Evolutionary conservation across 306 rosid species (phyloP), one percentile per base, ranked within the genome.

Genomic region (Lotus japonicus): DNA sequence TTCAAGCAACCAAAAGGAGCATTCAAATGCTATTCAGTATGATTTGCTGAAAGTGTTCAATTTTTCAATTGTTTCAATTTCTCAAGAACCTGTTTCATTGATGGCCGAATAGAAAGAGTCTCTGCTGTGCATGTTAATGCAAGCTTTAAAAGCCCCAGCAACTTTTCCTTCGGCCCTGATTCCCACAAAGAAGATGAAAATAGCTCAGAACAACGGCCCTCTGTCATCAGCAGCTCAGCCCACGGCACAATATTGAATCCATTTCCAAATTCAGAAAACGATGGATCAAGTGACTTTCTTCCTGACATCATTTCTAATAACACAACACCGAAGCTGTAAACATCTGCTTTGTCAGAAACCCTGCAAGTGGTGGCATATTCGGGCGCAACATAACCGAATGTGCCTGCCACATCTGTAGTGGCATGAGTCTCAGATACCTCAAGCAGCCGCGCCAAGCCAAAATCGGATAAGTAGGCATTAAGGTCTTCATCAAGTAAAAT

Each of bases 361-460:
- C 91, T 63, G 58, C 95, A 85, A 35, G 87, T 88, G 41, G 85
- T 81, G 58, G 95, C 95, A 26, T 88, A 88, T 60, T 88, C 95
- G 3, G 95, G 95, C 0, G 95, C 95, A 28, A 88, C 91, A 52
- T 88, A 88, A 28, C 95, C 95, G 44, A 88, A 88, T 21, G 95
- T 88, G 64, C 95, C 91, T 0, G 86, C 91, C 64, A 88, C 91
- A 39, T 82, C 89, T 17, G 91, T 85, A 7, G 95, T 88, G 68
- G 91, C 95, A 66, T 88, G 95, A 21, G 91, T 83, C 73, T 88
- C 89, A 2, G 91, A 81, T 28, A 84, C 88, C 74, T 84, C 95
- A 3, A 88, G 79, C 14, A 88, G 84, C 58, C 87, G 83, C 10
- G 95, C 86, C 70, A 88, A 80, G 42, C 95, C 95, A 11, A 88